Evolutionary conservation across 2,329 filamentous ascomycete species (phyloP).

Genomic region (Exophiala viscosa): DNA sequence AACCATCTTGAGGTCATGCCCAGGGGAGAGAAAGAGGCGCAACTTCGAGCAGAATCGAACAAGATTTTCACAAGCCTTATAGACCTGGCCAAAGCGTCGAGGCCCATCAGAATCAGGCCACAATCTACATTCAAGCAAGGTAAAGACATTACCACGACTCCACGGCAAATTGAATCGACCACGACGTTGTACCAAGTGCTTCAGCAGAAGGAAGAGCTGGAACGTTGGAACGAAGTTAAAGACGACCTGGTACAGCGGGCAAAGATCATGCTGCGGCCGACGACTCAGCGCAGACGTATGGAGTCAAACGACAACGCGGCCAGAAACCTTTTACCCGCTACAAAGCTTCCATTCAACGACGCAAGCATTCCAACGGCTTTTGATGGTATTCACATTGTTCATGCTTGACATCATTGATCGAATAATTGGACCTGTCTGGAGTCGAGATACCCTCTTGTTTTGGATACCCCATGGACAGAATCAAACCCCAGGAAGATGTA

Average conservation of each 20-base stretch:
- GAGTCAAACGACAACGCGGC: neutral
- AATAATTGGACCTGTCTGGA: no score
- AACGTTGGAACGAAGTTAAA: constrained; percentile 37
- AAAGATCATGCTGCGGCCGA: constrained; percentile 8
- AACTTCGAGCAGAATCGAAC: constrained; percentile 39
- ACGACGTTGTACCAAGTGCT: constrained; percentile 43
- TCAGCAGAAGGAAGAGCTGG: constrained; percentile 44
- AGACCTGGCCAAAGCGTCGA: constrained; percentile 41
- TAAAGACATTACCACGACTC: neutral
- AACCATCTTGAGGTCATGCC: constrained; percentile 11
- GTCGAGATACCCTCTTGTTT: neutral
- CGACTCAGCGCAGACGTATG: neutral
- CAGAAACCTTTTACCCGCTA: no score
- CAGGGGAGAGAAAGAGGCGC: constrained; percentile 24
- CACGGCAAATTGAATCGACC: constrained; percentile 42
- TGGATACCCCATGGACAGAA: neutral
- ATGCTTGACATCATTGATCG: neutral
- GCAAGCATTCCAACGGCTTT: no score
- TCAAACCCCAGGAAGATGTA: neutral
- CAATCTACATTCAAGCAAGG: neutral
- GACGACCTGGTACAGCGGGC: constrained; percentile 19
- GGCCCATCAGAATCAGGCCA: constrained; percentile 37
- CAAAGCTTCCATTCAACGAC: no score
- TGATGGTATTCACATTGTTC: neutral
- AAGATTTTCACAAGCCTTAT: constrained; percentile 43